These are phyloP conservation scores for Tetracladium marchalianum DNA, from an alignment of 495 filamentous ascomycete species.

Conservation along the genomic window DNA sequence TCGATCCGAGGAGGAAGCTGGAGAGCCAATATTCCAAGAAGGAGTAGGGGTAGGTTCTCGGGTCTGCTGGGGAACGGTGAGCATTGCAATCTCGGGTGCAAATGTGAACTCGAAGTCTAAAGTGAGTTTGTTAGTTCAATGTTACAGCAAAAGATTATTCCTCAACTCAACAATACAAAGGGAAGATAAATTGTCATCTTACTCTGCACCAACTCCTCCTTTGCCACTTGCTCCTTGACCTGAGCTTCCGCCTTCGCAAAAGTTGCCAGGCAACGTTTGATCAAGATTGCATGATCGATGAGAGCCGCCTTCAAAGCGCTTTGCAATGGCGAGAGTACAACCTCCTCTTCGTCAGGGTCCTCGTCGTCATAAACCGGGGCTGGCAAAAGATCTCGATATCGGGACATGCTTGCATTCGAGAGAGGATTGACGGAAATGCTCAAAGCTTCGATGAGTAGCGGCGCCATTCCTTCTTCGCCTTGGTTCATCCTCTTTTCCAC, in stretches of 20 bases:
- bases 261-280: constrained; percentile 71
- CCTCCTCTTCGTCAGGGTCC: constrained; percentile 36
- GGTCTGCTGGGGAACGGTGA: constrained; percentile 25
- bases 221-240: neutral
- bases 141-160: no score
- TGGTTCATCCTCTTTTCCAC: constrained; percentile 68
- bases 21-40: constrained; percentile 1
- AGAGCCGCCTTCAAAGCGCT: constrained; percentile 79
- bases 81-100: constrained; percentile 48
- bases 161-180: neutral
- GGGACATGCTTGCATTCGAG: constrained; percentile 59
- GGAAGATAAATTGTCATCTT: neutral
- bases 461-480: constrained; percentile 53
- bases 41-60: constrained; percentile 3
- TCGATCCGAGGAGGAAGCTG: neutral
- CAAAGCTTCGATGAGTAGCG: constrained; percentile 61
- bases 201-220: constrained; percentile 38
- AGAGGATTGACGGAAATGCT: constrained; percentile 58
- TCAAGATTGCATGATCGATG: constrained; percentile 77
- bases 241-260: constrained; percentile 43
- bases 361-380: constrained; percentile 20
- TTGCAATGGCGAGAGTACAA: constrained; percentile 55
- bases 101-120: constrained; percentile 53
- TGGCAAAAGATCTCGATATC: constrained; percentile 65
- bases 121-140: neutral